Evolutionary conservation across 768 basidiomycete species (phyloP).

Genomic region (Tylopilus rubrobrunneus): DNA sequence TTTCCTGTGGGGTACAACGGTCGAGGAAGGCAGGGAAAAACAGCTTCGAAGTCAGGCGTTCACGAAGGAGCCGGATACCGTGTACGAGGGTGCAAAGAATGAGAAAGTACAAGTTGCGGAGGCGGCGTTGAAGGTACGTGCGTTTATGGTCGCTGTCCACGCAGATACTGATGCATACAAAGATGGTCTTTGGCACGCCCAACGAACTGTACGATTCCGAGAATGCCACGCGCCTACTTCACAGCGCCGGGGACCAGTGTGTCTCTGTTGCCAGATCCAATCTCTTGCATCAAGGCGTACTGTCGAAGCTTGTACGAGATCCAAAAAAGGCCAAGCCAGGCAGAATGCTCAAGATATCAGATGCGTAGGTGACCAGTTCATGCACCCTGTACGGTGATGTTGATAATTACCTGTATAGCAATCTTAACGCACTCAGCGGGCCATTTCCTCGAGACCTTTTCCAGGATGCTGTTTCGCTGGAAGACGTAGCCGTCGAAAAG

Average conservation of each 20-base stretch:
- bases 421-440: slow-evolving; percentile 66
- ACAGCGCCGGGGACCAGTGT: slow-evolving; percentile 49
- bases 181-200: slow-evolving; percentile 80
- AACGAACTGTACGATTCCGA: slow-evolving; percentile 63
- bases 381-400: not conserved
- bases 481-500: slow-evolving; percentile 48
- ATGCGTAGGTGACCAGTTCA: slow-evolving; percentile 40
- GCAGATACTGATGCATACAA: slow-evolving; percentile 1
- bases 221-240: slow-evolving; percentile 54
- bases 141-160: not conserved
- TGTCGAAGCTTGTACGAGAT: slow-evolving; percentile 66
- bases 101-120: slow-evolving; percentile 58
- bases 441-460: slow-evolving; percentile 60
- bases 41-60: slow-evolving; percentile 57
- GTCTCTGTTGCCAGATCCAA: slow-evolving; percentile 55
- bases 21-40: slow-evolving; percentile 77
- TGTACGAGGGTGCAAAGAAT: slow-evolving; percentile 8
- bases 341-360: slow-evolving; percentile 72
- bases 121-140: slow-evolving; percentile 62
- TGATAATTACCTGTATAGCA: slow-evolving; percentile 37
- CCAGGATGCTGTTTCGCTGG: slow-evolving; percentile 64
- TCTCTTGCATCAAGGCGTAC: slow-evolving; percentile 58
- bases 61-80: slow-evolving; percentile 38
- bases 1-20: slow-evolving; percentile 67
- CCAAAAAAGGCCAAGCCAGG: slow-evolving; percentile 64